A percentile compares a stretch with the other conserved stretches of the same genome.
These are phyloP conservation scores for Kodamaea arcana DNA, from an alignment of 1,139 yeast genomes.

Conservation along the genomic window DNA sequence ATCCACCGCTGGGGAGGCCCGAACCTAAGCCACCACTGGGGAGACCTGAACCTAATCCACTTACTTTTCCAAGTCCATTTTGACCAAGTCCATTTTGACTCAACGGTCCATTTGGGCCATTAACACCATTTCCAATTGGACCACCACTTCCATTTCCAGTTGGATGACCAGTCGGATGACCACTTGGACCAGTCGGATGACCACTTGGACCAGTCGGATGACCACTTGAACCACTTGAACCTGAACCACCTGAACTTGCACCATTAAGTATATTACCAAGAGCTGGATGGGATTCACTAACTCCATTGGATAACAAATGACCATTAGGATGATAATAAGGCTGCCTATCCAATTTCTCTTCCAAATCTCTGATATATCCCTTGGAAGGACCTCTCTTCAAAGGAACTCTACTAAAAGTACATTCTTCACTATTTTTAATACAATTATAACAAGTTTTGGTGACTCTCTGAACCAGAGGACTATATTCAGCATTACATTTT, in stretches of 20 bases:
- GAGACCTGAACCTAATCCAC: too few relatives aligned
- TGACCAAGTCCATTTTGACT: neutral
- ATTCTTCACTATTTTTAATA: slow-evolving; percentile 46
- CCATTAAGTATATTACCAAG: neutral
- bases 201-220: too few relatives aligned
- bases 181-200: too few relatives aligned
- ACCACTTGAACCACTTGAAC: neutral
- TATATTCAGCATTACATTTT: slow-evolving; percentile 56
- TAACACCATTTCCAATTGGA: neutral
- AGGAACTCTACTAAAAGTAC: slow-evolving; percentile 66
- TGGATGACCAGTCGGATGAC: too few relatives aligned
- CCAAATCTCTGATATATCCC: slow-evolving; percentile 52
- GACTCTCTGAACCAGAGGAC: slow-evolving; percentile 38
- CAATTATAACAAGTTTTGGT: slow-evolving; percentile 56
- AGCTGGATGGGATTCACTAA: neutral
- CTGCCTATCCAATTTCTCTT: slow-evolving; percentile 26
- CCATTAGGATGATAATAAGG: neutral
- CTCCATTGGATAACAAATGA: neutral
- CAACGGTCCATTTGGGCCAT: neutral
- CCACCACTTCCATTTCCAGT: too few relatives aligned
- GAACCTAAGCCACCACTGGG: too few relatives aligned
- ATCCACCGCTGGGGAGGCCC: too few relatives aligned
- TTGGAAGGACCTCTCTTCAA: slow-evolving; percentile 75
- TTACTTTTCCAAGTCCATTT: neutral
- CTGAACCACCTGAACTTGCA: neutral